phyloP scores from a whole-genome alignment of 305 asterid genomes.

The Solanum hybrid region DNA sequence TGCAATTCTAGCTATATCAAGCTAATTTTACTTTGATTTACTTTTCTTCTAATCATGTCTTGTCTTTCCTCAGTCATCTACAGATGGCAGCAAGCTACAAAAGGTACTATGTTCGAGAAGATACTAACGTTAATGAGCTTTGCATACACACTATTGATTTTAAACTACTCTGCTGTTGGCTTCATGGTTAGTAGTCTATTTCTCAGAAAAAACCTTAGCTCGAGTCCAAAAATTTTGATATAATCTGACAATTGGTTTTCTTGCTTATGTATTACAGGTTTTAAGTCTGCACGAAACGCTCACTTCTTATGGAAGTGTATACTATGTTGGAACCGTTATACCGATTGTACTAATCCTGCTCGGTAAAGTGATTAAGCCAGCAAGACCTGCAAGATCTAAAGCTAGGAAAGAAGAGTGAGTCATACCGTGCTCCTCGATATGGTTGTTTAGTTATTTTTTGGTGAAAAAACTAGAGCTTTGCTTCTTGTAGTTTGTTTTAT shows the following conservation, averaged over 20 bases:
- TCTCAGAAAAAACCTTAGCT: not conserved
- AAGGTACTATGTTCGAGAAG: slow-evolving; percentile 27
- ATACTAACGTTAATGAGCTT: slow-evolving; percentile 48
- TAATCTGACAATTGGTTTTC: not conserved
- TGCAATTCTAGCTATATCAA: not conserved
- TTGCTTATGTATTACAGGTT: slow-evolving; percentile 32
- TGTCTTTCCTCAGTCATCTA: slow-evolving; percentile 48
- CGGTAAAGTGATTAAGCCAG: slow-evolving; percentile 70
- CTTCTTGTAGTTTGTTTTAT: not conserved
- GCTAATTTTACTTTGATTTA: not conserved
- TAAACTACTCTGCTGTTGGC: slow-evolving; percentile 80
- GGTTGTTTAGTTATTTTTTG: not conserved
- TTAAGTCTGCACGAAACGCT: slow-evolving; percentile 76
- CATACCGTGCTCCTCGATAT: slow-evolving; percentile 6
- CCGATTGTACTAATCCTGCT: slow-evolving; percentile 56
- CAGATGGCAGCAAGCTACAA: slow-evolving; percentile 88
- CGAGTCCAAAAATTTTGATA: not conserved
- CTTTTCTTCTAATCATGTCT: slow-evolving; percentile 13
- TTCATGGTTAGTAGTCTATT: slow-evolving; percentile 53
- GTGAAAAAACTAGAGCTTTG: not conserved
- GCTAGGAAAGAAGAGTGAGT: slow-evolving; percentile 66
- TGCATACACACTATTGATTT: slow-evolving; percentile 55
- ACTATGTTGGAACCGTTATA: slow-evolving; percentile 71
- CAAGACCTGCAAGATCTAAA: slow-evolving; percentile 62
- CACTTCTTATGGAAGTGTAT: slow-evolving; percentile 71